Evolutionary conservation across 805 yeast species (phyloP), one percentile per base, ranked within the genome.

Genomic region (Saccharomycopsis vini): DNA sequence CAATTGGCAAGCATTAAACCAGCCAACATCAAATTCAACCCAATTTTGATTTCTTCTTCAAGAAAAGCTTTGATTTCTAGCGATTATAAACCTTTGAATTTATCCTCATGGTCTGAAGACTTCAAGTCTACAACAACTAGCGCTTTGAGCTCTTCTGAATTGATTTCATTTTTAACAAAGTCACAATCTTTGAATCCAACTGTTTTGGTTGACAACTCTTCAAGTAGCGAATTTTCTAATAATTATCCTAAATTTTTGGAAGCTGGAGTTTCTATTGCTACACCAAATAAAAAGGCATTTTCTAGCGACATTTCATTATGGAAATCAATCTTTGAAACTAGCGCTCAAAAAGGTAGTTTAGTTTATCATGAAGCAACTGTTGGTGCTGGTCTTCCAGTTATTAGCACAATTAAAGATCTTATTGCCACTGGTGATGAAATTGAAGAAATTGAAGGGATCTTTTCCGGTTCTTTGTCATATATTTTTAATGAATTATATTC

Each of bases 351-450:
- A 38, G 79, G 79, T 40, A 89, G 87, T 33, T 71, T 90, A 51
- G 95, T 88, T 36, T 90, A 88, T 71, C 98, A 92, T 60, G 99
- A 92, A 71, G 95, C 98, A 40, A 87, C 97, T 5, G 97, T 92
- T 47, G 97, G 97, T 59, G 99, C 99, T 35, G 99, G 97, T 46
- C 73, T 92, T 62, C 99, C 99, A 48, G 78, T 92, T 50, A 80
- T 92, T 56, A 81, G 87, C 39, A 83, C 96, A 41, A 69, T 92
- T 58, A 84, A 79, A 59, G 98, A 92, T 62, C 72, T 90, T 65
- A 72, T 92, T 35, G 74, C 77, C 49, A 92, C 98, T 43, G 98
- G 98, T 52, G 99, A 92, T 63, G 78, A 87, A 67, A 77, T 92
- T 52, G 81, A 79, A 56, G 84, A 79, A 62, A 82, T 92, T 52